Evolutionary conservation across 2,329 filamentous ascomycete species (phyloP), one percentile per base, ranked within the genome.

Genomic region (Lomentospora prolificans): DNA sequence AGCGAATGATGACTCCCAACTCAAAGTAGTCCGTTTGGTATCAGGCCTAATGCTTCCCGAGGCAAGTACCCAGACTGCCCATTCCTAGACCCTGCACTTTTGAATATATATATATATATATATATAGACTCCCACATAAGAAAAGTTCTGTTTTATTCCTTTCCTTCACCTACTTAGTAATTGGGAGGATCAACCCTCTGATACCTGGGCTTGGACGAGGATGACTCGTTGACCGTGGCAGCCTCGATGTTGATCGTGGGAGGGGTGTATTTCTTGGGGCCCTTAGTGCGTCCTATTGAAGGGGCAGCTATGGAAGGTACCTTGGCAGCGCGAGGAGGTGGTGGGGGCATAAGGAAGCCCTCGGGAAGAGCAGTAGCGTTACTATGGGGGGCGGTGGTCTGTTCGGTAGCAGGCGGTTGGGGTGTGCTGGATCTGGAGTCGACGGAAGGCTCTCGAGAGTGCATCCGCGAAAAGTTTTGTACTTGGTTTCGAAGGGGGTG

Each of bases 231-330:
- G 25, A 25, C n/a, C 10, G 24, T 30, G 12, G 48, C 25, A 51
- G 48, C 12, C 48, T 55, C 53, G 27, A 55, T 48, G 6, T 10
- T 24, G 14, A 55, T 25, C 53, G 3, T 59, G 0, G 72, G 73
- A 1, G 74, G 72, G 1, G 62, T 58, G 60, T 75, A 72, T 60
- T 71, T 70, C 61, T 70, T 76, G 0, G 75, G 70, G 9, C 72
- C 62, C 0, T 67, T 63, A 0, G 75, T 62, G 24, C 70, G 70
- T 2, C 65, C 65, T 0, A 75, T 58, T 0, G 72, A 71, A 0
- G 74, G 70, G 1, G 73, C 63, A 0, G 61, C 52, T 6, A 77
- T 61, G 0, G 66, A 66, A 0, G 72, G 69, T 1, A 72, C 64
- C 3, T 56, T 55, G 3, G 62, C 53, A 2, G 67, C 62, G 1